Evolutionary conservation across 179 eudicot species (phyloP).

Genomic region (Silene noctiflora): DNA sequence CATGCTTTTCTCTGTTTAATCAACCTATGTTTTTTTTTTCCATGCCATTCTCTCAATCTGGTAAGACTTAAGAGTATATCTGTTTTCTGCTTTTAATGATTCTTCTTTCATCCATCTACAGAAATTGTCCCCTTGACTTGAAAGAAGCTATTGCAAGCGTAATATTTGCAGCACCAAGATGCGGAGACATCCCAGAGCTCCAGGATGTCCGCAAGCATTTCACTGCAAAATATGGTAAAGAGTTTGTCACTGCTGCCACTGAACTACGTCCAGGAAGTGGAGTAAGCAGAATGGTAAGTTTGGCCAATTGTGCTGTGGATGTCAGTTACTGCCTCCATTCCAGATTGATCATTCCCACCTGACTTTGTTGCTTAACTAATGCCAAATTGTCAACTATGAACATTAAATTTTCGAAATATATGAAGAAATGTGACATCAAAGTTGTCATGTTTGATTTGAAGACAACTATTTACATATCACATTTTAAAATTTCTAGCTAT

Average conservation of each 20-base stretch:
- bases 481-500: background rate
- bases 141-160: conserved; percentile 88
- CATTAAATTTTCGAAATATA: too few species aligned
- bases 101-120: conserved; percentile 20
- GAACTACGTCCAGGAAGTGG: conserved; percentile 88
- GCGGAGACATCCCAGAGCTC: conserved; percentile 87
- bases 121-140: conserved; percentile 86
- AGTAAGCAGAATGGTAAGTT: conserved; percentile 72
- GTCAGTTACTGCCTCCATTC: background rate
- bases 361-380: background rate
- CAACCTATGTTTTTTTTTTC: background rate
- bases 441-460: background rate
- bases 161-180: conserved; percentile 90
- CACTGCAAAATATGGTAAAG: conserved; percentile 86
- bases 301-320: background rate
- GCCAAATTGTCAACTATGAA: background rate
- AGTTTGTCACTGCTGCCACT: conserved; percentile 62
- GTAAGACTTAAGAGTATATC: background rate
- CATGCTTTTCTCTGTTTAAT: background rate
- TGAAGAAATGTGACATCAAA: background rate
- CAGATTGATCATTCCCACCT: background rate
- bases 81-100: background rate
- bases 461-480: background rate
- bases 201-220: conserved; percentile 73
- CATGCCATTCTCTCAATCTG: background rate